A percentile compares a stretch with the other conserved stretches of the same genome.
These are phyloP conservation scores for Primulina eburnea DNA, from an alignment of 257 asterid species.

Conservation along the genomic window DNA sequence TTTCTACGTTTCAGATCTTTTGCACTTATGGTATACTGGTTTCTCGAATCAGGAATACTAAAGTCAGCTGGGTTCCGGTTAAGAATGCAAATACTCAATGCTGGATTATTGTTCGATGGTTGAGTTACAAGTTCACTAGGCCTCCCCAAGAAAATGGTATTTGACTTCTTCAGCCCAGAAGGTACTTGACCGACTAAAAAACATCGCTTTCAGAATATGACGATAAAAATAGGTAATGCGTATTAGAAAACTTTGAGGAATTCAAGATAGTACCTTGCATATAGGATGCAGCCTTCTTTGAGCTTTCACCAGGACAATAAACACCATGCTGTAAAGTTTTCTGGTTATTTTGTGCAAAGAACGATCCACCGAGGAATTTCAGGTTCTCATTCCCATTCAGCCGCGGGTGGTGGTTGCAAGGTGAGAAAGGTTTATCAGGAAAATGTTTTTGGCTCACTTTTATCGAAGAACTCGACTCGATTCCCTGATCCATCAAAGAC, in stretches of 20 bases:
- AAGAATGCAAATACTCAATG: conserved; percentile 36
- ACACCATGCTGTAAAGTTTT: conserved; percentile 31
- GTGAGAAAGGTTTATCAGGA: conserved; percentile 48
- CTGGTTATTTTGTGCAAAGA: conserved; percentile 33
- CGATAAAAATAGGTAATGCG: background rate
- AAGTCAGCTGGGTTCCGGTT: conserved; percentile 79
- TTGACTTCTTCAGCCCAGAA: conserved; percentile 24
- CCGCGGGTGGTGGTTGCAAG: conserved; percentile 45
- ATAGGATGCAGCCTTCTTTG: conserved; percentile 29
- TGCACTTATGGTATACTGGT: conserved; percentile 41
- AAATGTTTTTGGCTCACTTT: conserved; percentile 34
- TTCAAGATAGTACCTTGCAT: conserved; percentile 32
- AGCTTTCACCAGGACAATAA: conserved; percentile 35
- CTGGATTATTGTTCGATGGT: conserved; percentile 14
- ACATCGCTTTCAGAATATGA: conserved; percentile 15
- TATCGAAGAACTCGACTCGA: conserved; percentile 34
- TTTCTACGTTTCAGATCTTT: conserved; percentile 39
- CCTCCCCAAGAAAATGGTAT: conserved; percentile 21
- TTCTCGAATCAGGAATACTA: conserved; percentile 46
- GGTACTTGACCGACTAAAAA: conserved; percentile 30
- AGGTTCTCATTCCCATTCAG: conserved; percentile 39
- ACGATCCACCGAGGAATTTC: conserved; percentile 34
- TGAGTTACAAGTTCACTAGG: conserved; percentile 9
- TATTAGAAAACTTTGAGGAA: conserved; percentile 4
- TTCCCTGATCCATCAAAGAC: conserved; percentile 62